Evolutionary conservation across 2,329 filamentous ascomycete species (phyloP).

Genomic region (Trichophyton rubrum): DNA sequence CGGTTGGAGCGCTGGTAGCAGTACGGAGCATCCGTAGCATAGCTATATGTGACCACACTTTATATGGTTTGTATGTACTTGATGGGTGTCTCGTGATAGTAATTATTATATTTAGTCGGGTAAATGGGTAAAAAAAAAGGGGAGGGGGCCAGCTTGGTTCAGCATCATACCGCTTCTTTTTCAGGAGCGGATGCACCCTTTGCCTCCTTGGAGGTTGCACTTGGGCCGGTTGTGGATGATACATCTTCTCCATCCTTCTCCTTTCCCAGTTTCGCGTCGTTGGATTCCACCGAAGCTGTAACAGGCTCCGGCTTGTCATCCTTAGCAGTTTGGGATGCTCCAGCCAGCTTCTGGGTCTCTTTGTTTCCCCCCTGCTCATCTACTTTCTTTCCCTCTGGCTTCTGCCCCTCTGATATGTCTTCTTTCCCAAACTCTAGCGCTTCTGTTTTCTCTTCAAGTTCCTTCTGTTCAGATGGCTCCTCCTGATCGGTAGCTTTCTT

Average conservation of each 20-base stretch:
- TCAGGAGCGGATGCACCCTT: background rate
- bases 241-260: conserved; percentile 24
- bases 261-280: conserved; percentile 23
- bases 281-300: conserved; percentile 27
- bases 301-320: background rate
- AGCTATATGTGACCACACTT: background rate
- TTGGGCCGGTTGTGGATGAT: conserved; percentile 21
- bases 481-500: background rate
- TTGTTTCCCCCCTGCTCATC: conserved; percentile 11
- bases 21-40: background rate
- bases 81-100: background rate
- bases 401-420: conserved; percentile 1
- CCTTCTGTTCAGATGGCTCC: background rate
- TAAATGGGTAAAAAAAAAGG: background rate
- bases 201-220: conserved; percentile 22
- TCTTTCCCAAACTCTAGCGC: background rate
- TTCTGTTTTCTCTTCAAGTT: background rate
- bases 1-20: background rate
- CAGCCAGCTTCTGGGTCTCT: background rate
- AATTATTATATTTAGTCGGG: background rate
- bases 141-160: background rate
- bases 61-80: background rate
- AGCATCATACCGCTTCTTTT: background rate
- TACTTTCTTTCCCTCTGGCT: conserved; percentile 12
- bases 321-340: background rate